Evolutionary conservation across 78 protist species (phyloP), one percentile per base, ranked within the genome.

Genomic region (Parvularia atlantis): DNA sequence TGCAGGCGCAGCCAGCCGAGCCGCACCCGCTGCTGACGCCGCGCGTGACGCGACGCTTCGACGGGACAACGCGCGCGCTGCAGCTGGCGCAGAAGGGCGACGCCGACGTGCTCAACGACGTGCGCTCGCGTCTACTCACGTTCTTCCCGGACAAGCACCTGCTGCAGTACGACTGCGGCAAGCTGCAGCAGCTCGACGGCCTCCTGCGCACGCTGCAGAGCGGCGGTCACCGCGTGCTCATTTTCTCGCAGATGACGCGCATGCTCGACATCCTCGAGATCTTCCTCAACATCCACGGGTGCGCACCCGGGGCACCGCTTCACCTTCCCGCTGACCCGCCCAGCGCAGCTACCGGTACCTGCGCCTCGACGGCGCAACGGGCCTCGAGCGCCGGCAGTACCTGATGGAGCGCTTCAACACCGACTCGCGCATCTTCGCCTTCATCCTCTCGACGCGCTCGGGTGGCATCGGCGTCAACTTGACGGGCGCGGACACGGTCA

Each of bases 401-500:
- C 35, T 88, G 46, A 81, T 91, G 68, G 96, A 90, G 53, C 66
- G 75, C 11, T 96, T 91, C 90, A 93, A 93, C 77, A 24, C 67
- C 7, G 80, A 78, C 69, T 31, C 62, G 19, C 54, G 69, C 60
- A 74, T 87, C 61, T 92, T 92, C 69, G 17, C 80, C 71, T 89
- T 95, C 71, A 83, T 95, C 46, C 78, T 88, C 9, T 84, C 94
- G 3, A 95, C 99, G 13, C 73, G 99, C 31, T 40, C 88, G 5
- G 99, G 97, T 26, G 99, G 99, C 22, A 46, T 95, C 0, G 99
- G 99, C 36, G 67, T 95, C 68, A 95, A 95, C 66, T 60, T 95
- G 43, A 92, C 94, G 9, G 97, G 97, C 70, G 98, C 98, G 1
- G 97, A 95, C 73, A 94, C 96, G 1, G 98, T 95, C 35, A 90